Evolutionary conservation across 257 asterid species (phyloP), one percentile per base, ranked within the genome.

Genomic region (Cinchona pubescens): DNA sequence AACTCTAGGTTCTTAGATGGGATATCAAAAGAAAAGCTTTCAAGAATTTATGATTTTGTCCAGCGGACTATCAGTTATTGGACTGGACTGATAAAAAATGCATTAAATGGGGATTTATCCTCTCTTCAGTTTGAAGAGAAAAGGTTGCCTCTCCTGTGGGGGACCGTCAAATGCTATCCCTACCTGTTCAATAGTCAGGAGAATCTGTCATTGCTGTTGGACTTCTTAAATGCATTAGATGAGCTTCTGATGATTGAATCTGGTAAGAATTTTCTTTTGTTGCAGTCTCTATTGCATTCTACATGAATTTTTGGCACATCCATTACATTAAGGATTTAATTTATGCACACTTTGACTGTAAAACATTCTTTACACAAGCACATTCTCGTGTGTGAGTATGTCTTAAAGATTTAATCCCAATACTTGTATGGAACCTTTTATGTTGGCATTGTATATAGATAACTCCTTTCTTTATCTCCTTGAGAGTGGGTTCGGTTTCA

Each of bases 61-160:
- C 82, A 69, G 58, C 83, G 86, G 73, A 85, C 85, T 72, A 85
- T 93, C 67, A 65, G 42, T 19, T 14, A 71, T 69, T 91, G 95
- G 97, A 83, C 83, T 56, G 81, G 64, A 70, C 72, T 73, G 77
- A 83, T 90, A 77, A 77, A 53, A 42, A 86, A 83, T 79, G 82
- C 77, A 65, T 72, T 70, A 51, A 72, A 79, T 51, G 85, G 85
- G 75, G 80, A 77, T 69, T 49, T 73, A 43, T 71, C 75, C 53
- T 72, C 85, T n/a, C 65, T 71, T 69, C 79, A 77, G 75, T 67
- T 85, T 80, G 82, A 83, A 72, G 87, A 82, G 79, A 81, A 83
- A 77, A 81, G 70, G 58, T 78, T 89, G 87, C 92, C 96, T 68
- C 82, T 85, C 60, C 83, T 92, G 40, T 95, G 98, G 98, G 99